phyloP scores from a whole-genome alignment of 371 early-diverging fungal genomes.

The Mortierella sp. region DNA sequence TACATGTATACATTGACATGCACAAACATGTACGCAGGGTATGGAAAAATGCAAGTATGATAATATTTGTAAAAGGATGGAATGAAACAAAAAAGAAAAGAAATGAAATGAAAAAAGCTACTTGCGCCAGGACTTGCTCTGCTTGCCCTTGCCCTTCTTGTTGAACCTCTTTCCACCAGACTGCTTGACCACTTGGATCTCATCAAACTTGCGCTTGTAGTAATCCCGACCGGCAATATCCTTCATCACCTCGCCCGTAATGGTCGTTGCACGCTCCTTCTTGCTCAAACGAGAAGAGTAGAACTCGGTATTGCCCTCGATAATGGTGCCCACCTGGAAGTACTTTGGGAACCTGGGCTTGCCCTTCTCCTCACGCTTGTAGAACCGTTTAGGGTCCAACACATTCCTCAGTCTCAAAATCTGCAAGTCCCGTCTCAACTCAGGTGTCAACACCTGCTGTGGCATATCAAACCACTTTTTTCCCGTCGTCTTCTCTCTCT shows the following conservation, averaged over 20 bases:
- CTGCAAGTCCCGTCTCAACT: constrained; percentile 90
- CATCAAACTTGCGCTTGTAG: constrained; percentile 87
- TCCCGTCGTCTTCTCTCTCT: constrained; percentile 77
- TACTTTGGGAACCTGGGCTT: constrained; percentile 82
- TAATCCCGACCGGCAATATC: constrained; percentile 80
- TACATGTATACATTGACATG: background rate
- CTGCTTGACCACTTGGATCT: constrained; percentile 76
- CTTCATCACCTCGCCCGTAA: constrained; percentile 91
- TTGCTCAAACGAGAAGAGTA: constrained; percentile 85
- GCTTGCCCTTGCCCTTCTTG: constrained; percentile 63
- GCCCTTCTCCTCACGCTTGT: constrained; percentile 83
- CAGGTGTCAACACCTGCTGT: constrained; percentile 88
- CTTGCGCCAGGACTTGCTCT: constrained; percentile 56
- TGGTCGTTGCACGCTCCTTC: constrained; percentile 86
- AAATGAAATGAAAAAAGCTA: constrained; percentile 2
- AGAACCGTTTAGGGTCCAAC: constrained; percentile 93
- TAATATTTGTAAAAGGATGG: background rate
- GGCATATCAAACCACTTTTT: constrained; percentile 95
- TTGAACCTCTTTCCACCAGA: constrained; percentile 75
- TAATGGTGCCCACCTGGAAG: constrained; percentile 94
- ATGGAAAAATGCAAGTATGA: background rate
- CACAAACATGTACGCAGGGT: background rate
- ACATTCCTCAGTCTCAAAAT: constrained; percentile 90
- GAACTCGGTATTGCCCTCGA: constrained; percentile 93
- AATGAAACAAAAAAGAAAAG: background rate